These are phyloP conservation scores for Mariannaea elegans DNA, from an alignment of 2,329 filamentous ascomycete genomes.

Conservation along the genomic window DNA sequence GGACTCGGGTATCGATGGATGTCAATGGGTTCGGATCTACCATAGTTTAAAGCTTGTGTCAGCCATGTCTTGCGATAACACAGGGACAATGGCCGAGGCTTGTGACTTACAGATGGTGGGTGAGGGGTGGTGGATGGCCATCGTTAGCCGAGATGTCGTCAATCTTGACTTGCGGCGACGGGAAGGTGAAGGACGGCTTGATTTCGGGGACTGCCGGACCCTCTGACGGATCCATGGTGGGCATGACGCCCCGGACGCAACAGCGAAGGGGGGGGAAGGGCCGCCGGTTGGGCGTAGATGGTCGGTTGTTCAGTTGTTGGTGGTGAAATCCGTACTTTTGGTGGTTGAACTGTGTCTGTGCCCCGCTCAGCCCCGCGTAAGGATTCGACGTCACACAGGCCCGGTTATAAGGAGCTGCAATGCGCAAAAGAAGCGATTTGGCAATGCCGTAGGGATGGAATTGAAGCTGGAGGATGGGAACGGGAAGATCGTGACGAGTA, in stretches of 20 bases:
- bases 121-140: conserved; percentile 44
- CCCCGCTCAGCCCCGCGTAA: conserved; percentile 34
- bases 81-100: background rate
- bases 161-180: conserved; percentile 44
- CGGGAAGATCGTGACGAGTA: background rate
- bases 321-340: background rate
- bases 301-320: conserved; percentile 6
- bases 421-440: background rate
- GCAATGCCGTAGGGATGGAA: background rate
- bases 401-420: too few species aligned
- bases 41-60: background rate
- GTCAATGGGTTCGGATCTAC: conserved; percentile 55
- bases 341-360: conserved; percentile 14
- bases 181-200: conserved; percentile 35
- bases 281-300: background rate
- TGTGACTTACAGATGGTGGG: conserved; percentile 55
- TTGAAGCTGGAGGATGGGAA: background rate
- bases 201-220: conserved; percentile 28
- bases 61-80: conserved; percentile 11
- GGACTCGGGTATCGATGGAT: conserved; percentile 59
- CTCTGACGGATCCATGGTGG: conserved; percentile 35
- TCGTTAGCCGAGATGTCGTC: conserved; percentile 41
- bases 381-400: background rate
- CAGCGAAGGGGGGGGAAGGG: background rate
- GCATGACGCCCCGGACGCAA: conserved; percentile 1